A percentile compares a stretch with the other conserved stretches of the same genome.
phyloP scores from a whole-genome alignment of 2,329 filamentous ascomycete species.

The Sordariomycetes sp. region DNA sequence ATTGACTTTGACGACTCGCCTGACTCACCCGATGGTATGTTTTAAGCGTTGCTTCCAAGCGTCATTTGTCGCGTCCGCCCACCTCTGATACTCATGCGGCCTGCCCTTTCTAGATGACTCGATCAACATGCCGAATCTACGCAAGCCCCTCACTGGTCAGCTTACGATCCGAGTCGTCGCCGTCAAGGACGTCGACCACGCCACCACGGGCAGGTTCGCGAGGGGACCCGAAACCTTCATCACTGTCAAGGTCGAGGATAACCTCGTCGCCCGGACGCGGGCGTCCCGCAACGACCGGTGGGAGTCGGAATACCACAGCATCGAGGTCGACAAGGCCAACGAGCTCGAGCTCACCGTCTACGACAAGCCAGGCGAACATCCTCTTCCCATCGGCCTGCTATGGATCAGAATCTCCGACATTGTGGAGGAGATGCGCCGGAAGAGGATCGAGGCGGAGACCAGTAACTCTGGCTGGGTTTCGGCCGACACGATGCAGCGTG shows the following conservation, averaged over 20 bases:
- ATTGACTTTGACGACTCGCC: conserved; percentile 69
- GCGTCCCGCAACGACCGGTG: conserved; percentile 78
- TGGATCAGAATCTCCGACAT: conserved; percentile 98
- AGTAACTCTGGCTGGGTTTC: conserved; percentile 94
- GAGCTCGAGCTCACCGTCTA: conserved; percentile 97
- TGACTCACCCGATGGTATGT: conserved; percentile 68
- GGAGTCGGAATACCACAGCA: conserved; percentile 81
- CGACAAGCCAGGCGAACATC: conserved; percentile 83
- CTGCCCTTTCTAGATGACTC: conserved; percentile 60
- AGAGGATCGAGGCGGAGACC: conserved; percentile 93
- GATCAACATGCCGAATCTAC: conserved; percentile 84
- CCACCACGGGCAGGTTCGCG: conserved; percentile 69
- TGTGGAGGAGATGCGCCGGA: conserved; percentile 90
- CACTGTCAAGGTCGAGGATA: conserved; percentile 92
- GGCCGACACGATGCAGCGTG: conserved; percentile 70
- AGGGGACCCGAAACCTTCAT: conserved; percentile 91
- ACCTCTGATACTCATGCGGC: not conserved
- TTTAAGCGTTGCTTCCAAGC: not conserved
- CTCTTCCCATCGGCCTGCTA: conserved; percentile 84
- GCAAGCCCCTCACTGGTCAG: conserved; percentile 89
- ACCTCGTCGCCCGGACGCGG: conserved; percentile 77
- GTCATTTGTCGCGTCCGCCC: not conserved
- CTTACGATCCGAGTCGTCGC: conserved; percentile 75
- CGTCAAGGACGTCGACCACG: conserved; percentile 91
- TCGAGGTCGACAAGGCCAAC: conserved; percentile 96